These are phyloP conservation scores for Heterobasidion occidentale DNA, from an alignment of 1,284 basidiomycete genomes.

Conservation along the genomic window DNA sequence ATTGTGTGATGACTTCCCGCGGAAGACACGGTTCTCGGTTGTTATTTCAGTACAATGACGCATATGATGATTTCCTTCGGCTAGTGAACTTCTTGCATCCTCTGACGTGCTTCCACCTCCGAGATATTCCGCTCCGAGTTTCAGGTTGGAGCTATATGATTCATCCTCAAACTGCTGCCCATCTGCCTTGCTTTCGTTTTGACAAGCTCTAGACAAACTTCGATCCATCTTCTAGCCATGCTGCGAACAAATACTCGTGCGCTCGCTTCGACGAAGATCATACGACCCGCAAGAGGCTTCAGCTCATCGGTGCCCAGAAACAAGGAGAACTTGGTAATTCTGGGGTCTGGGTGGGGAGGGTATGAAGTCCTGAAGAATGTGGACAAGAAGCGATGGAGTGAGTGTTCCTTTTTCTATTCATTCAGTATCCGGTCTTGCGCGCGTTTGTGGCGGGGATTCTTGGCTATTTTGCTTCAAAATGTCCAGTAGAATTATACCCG, in stretches of 20 bases:
- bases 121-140: background rate
- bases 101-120: background rate
- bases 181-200: background rate
- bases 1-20: no score
- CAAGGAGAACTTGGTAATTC: slow-evolving; percentile 67
- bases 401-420: slow-evolving; percentile 14
- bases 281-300: slow-evolving; percentile 11
- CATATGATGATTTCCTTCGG: background rate
- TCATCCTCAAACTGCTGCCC: no score
- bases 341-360: slow-evolving; percentile 84
- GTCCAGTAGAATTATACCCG: no score
- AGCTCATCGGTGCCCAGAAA: slow-evolving; percentile 16
- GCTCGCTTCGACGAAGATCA: background rate
- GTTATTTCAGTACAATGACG: slow-evolving; percentile 5
- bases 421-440: background rate
- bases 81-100: background rate
- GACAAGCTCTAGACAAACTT: no score
- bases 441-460: background rate
- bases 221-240: background rate
- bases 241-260: background rate
- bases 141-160: background rate
- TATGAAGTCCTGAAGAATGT: slow-evolving; percentile 62
- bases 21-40: slow-evolving; percentile 1
- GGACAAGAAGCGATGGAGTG: slow-evolving; percentile 64
- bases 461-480: no score